These are phyloP conservation scores for Calonectria montana DNA, from an alignment of 2,329 filamentous ascomycete genomes.

Conservation along the genomic window DNA sequence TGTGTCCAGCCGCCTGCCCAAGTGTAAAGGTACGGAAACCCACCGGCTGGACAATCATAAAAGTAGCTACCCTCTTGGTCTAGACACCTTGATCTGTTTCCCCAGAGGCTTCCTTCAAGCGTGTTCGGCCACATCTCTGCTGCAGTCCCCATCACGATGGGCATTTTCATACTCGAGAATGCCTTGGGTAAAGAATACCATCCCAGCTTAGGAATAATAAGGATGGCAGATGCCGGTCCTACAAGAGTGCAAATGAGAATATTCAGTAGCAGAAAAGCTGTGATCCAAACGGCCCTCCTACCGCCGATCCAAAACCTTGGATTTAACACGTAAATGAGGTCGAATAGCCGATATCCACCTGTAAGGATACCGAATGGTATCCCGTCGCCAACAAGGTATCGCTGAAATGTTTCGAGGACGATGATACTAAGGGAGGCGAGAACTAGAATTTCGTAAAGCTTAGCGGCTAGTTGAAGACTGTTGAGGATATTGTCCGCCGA, in stretches of 20 bases:
- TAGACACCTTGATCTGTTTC: not conserved
- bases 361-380: not conserved
- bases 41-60: not conserved
- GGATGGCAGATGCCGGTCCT: slow-evolving; percentile 5
- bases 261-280: not conserved
- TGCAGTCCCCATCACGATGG: not conserved
- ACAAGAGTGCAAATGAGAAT: not conserved
- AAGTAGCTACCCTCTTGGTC: not conserved
- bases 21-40: not conserved
- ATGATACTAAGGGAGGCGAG: not conserved
- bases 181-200: not conserved
- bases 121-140: not conserved
- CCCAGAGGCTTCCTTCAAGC: not conserved
- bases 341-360: not conserved
- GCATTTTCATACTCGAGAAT: not conserved
- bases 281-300: not conserved
- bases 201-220: not conserved
- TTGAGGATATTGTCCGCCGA: not conserved
- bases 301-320: not conserved
- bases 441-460: slow-evolving; percentile 1
- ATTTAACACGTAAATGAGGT: not conserved
- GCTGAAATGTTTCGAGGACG: not conserved
- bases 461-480: not conserved
- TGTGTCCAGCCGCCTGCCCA: not conserved
- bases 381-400: not conserved